These are phyloP conservation scores for Akanthomyces uredinophilus DNA, from an alignment of 2,329 filamentous ascomycete species.

Conservation along the genomic window DNA sequence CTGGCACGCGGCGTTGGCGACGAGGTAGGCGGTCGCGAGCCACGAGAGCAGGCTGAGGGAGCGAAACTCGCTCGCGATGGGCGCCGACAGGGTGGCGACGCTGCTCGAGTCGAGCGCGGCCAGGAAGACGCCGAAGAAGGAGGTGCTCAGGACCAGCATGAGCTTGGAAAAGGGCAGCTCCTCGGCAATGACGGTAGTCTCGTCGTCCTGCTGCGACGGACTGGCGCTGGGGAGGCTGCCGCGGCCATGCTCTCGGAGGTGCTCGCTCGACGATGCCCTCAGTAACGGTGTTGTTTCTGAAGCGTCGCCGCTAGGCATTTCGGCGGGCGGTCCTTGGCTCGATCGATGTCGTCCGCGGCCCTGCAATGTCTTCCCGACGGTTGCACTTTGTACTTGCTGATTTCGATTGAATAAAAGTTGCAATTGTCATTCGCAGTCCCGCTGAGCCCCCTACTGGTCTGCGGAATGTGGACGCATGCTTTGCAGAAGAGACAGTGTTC, in stretches of 20 bases:
- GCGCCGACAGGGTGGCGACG: conserved; percentile 76
- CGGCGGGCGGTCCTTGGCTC: background rate
- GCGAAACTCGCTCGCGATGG: conserved; percentile 67
- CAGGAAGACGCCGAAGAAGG: conserved; percentile 58
- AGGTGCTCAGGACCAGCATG: conserved; percentile 46
- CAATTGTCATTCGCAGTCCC: too few relatives aligned
- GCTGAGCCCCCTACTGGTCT: too few relatives aligned
- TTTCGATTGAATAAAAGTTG: too few relatives aligned
- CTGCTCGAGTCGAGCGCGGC: conserved; percentile 70
- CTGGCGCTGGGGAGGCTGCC: background rate
- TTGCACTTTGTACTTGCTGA: background rate
- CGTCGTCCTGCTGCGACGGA: background rate
- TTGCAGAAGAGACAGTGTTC: too few relatives aligned
- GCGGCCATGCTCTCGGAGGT: background rate
- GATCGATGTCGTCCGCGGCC: background rate
- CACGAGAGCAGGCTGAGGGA: too few relatives aligned
- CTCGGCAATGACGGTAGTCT: background rate
- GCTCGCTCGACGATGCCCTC: background rate
- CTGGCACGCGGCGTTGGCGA: too few relatives aligned
- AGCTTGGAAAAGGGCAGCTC: background rate
- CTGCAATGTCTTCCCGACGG: too few relatives aligned
- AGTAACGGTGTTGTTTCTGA: background rate
- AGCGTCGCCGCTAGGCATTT: background rate
- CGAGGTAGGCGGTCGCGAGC: too few relatives aligned
- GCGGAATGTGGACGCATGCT: too few relatives aligned